These are phyloP conservation scores for Lichenothelia convexa DNA, from an alignment of 495 filamentous ascomycete genomes.

Conservation along the genomic window DNA sequence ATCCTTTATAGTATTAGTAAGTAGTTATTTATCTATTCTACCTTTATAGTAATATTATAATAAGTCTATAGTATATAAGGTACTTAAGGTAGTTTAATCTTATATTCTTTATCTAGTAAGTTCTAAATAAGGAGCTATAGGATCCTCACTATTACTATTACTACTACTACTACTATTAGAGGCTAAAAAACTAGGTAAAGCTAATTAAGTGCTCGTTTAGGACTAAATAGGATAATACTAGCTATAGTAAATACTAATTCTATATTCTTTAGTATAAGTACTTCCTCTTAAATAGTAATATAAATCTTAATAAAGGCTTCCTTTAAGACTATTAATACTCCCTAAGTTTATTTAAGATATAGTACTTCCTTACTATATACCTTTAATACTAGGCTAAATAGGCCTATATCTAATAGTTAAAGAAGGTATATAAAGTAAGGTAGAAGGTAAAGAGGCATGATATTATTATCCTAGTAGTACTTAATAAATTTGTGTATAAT, in stretches of 20 bases:
- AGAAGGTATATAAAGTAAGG: constrained; percentile 10
- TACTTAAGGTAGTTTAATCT: no score
- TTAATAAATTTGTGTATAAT: constrained; percentile 9
- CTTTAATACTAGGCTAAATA: constrained; percentile 7
- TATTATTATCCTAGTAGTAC: constrained; percentile 5
- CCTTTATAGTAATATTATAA: no score
- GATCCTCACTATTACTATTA: no score
- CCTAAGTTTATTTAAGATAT: not conserved
- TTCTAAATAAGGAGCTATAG: no score
- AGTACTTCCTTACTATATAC: constrained; percentile 2
- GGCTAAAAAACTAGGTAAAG: no score
- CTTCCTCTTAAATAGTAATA: not conserved
- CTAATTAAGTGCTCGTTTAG: not conserved
- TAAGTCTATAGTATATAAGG: no score
- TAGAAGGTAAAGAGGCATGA: constrained; percentile 5
- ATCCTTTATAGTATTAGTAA: no score
- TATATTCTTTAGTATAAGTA: not conserved
- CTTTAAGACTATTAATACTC: not conserved
- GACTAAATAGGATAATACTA: constrained; percentile 1
- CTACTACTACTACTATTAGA: no score
- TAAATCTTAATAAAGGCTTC: not conserved
- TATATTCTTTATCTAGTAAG: no score
- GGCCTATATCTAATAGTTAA: constrained; percentile 9
- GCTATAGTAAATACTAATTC: not conserved
- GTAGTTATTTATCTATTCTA: no score